Evolutionary conservation across 148 eudicot species (phyloP), one percentile per base, ranked within the genome.

Genomic region (Pharnaceum exiguum): DNA sequence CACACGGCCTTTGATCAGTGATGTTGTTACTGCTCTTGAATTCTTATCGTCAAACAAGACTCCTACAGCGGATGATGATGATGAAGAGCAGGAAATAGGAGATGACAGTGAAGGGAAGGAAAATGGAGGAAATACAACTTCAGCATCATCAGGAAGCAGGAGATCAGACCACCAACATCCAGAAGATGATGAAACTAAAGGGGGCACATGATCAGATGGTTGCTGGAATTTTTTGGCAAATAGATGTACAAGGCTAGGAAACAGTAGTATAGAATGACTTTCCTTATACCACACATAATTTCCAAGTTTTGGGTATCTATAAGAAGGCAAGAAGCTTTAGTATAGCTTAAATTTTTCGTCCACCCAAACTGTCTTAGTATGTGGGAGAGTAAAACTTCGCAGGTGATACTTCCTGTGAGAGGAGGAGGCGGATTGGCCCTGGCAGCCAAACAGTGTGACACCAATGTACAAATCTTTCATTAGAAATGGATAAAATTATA

Each of bases 1-100:
- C 5, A 68, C 70, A 18, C 72, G 97, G 47, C 97, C 97, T 24
- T 58, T 60, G 47, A 87, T 90, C 28, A 73, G 85, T 43, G 95
- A 90, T 3, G 93, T 87, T 3, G 95, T 90, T 0, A 75, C 69
- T 32, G 95, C 95, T 31, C 80, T 90, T 7, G 85, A 71, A 55
- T 90, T 45, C 59, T 61, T 90, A 30, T 64, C 70, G 16, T 37
- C 57, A 5, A 68, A 47, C n/a, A 65, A 69, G 44, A 63, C 45
- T 33, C 48, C 25, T 2, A 59, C 32, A 19, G n/a, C 21, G 26
- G 65, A 73, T 0, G 71, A 69, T 5, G 28, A 45, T 10, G 55
- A 62, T 22, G 47, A 46, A 0, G 65, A 65, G 0, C 68, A 30
- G 7, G 64, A 33, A 28, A 71, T 4, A 2, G 67, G 58, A 1